Percentiles rank a stretch among this genome's conserved stretches.
phyloP scores from a whole-genome alignment of 306 rosid species.

The Ormosia semicastrata region DNA sequence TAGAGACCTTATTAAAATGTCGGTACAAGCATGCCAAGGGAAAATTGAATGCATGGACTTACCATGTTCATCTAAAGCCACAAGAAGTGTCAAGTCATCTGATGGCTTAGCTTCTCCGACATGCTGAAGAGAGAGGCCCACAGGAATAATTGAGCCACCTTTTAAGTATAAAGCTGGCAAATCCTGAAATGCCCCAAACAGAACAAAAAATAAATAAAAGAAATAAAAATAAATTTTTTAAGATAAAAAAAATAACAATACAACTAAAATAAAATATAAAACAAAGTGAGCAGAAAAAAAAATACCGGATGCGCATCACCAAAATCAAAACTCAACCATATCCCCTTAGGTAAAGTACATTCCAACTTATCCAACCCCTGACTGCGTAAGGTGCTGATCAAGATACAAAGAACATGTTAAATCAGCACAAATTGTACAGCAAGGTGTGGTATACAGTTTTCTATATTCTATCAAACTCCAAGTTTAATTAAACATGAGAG shows the following conservation, averaged over 20 bases:
- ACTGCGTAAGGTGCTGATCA: conserved; percentile 54
- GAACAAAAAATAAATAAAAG: background rate
- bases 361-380: conserved; percentile 53
- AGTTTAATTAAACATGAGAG: background rate
- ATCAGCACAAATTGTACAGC: conserved; percentile 33
- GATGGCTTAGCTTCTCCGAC: conserved; percentile 67
- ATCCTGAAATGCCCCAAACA: conserved; percentile 56
- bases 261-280: conserved; percentile 8
- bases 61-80: conserved; percentile 88
- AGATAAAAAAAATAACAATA: background rate
- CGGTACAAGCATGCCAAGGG: background rate
- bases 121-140: conserved; percentile 79
- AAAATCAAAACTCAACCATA: conserved; percentile 83
- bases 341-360: conserved; percentile 70
- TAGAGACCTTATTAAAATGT: conserved; percentile 14
- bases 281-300: background rate
- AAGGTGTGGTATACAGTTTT: conserved; percentile 5
- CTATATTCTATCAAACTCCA: conserved; percentile 8
- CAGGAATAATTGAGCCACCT: conserved; percentile 89
- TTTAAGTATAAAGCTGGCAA: conserved; percentile 82
- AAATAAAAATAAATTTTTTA: background rate
- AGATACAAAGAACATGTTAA: conserved; percentile 24
- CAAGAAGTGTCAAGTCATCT: conserved; percentile 80
- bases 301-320: conserved; percentile 78
- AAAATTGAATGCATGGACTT: conserved; percentile 16